These are phyloP conservation scores for Tulasnella sp. DNA, from an alignment of 768 basidiomycete genomes.

Conservation along the genomic window DNA sequence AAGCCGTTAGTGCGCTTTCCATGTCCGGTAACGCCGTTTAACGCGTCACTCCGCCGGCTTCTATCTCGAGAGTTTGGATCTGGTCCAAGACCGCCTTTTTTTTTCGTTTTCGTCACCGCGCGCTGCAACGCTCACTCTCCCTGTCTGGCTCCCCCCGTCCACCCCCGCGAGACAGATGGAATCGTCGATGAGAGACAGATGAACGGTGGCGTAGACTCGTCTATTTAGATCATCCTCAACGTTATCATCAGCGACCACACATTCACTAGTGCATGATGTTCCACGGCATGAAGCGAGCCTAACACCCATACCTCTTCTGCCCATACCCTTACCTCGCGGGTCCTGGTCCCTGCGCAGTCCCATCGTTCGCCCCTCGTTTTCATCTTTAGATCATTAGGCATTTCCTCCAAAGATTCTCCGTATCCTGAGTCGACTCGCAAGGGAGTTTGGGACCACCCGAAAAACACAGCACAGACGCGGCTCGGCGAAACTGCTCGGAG, in stretches of 20 bases:
- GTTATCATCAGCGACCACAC: not conserved
- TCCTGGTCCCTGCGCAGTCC: conserved; percentile 1
- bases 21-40: not conserved
- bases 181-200: not conserved
- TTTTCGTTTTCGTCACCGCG: not conserved
- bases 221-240: not conserved
- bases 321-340: not conserved
- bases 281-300: not conserved
- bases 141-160: too few species aligned
- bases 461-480: not conserved
- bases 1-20: conserved; percentile 6
- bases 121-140: not conserved
- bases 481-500: conserved; percentile 1
- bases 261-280: not conserved
- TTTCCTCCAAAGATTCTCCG: not conserved
- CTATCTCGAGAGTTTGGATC: not conserved
- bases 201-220: not conserved
- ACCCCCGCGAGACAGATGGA: not conserved
- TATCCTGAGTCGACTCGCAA: not conserved
- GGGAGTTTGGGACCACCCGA: not conserved
- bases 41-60: not conserved
- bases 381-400: not conserved
- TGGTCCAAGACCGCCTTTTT: not conserved
- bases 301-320: not conserved
- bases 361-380: not conserved